Conservation (phyloP, 352 stramenopile species). For the Globisporangium iwayamae region DNA sequence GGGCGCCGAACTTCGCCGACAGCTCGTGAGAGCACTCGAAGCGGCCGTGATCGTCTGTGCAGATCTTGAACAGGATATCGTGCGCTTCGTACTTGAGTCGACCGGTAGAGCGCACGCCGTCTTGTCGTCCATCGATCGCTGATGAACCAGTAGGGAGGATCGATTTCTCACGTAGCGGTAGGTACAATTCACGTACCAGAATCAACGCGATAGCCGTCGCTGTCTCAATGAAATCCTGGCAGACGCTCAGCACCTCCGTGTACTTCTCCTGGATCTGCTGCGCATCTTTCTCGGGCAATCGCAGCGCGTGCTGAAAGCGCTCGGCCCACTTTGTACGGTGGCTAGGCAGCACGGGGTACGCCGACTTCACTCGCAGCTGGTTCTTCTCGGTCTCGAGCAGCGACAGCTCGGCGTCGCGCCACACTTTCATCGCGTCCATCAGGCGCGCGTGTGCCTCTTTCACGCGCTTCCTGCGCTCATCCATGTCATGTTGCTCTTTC, state of each 20-base stretch:
- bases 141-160: conserved; percentile 55
- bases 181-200: conserved; percentile 76
- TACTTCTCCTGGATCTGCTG: conserved; percentile 75
- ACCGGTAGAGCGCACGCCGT: conserved; percentile 47
- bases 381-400: conserved; percentile 45
- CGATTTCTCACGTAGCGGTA: conserved; percentile 77
- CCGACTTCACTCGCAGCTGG: conserved; percentile 39
- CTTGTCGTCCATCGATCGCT: conserved; percentile 64
- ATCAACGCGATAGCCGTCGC: conserved; percentile 63
- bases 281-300: conserved; percentile 28
- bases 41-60: conserved; percentile 87
- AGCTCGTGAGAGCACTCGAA: conserved; percentile 89
- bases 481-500: conserved; percentile 50
- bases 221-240: conserved; percentile 86
- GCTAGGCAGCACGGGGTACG: conserved; percentile 41
- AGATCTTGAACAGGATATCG: conserved; percentile 89
- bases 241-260: conserved; percentile 79
- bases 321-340: conserved; percentile 66
- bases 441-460: conserved; percentile 49
- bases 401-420: conserved; percentile 68
- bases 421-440: conserved; percentile 64
- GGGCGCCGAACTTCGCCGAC: conserved; percentile 78
- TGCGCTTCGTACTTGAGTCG: conserved; percentile 82
- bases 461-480: conserved; percentile 46
- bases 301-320: conserved; percentile 53